Conservation (phyloP, 331 rosid species). For the Erythrophleum ivorense region DNA sequence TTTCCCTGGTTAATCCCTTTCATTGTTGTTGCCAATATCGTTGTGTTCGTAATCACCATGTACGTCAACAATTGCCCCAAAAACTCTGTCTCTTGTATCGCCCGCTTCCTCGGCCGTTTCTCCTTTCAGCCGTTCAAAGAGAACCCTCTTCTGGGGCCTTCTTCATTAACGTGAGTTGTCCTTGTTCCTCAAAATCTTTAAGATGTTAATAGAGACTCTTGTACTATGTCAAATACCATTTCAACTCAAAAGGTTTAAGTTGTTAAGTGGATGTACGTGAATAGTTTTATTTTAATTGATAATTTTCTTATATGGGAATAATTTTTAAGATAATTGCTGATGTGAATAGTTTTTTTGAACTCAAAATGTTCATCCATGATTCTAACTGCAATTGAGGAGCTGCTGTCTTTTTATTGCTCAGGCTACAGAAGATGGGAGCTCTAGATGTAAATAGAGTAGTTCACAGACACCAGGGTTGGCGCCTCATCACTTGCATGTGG, state of each 20-base stretch:
- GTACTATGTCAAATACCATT: background rate
- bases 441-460: slow-evolving; percentile 77
- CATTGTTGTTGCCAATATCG: slow-evolving; percentile 63
- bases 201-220: background rate
- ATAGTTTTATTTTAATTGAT: background rate
- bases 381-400: slow-evolving; percentile 22
- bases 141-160: slow-evolving; percentile 95
- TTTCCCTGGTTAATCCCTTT: slow-evolving; percentile 79
- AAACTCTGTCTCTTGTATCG: slow-evolving; percentile 77
- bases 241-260: background rate
- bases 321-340: slow-evolving; percentile 13
- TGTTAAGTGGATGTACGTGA: background rate
- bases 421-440: slow-evolving; percentile 92
- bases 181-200: background rate
- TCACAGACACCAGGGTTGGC: slow-evolving; percentile 81
- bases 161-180: slow-evolving; percentile 75
- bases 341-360: background rate
- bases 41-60: slow-evolving; percentile 76
- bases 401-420: slow-evolving; percentile 43
- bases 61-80: slow-evolving; percentile 86
- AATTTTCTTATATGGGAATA: background rate
- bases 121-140: slow-evolving; percentile 92
- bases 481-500: slow-evolving; percentile 88
- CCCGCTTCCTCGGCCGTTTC: slow-evolving; percentile 73
- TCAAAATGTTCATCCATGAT: slow-evolving; percentile 29